phyloP scores from a whole-genome alignment of 2,329 filamentous ascomycete genomes.

The Colletotrichum camelliae region DNA sequence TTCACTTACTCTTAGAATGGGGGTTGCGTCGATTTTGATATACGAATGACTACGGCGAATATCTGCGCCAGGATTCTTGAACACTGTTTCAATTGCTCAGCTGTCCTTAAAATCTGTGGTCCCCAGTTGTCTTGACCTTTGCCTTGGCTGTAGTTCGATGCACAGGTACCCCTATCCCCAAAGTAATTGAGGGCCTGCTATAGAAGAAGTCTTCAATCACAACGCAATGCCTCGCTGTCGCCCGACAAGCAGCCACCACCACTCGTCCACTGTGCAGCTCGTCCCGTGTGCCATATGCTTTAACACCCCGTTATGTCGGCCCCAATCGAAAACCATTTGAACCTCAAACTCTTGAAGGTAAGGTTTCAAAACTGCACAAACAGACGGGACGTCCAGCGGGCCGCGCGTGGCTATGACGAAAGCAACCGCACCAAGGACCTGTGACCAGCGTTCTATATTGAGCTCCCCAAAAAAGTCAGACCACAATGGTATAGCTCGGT shows the following conservation, averaged over 20 bases:
- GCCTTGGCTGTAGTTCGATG: background rate
- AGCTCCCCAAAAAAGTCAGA: constrained; percentile 69
- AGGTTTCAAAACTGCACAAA: constrained; percentile 61
- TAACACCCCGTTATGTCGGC: constrained; percentile 56
- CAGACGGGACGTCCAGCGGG: constrained; percentile 55
- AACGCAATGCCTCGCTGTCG: constrained; percentile 27
- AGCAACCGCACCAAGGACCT: constrained; percentile 65
- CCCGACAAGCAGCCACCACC: constrained; percentile 72
- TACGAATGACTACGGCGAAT: background rate
- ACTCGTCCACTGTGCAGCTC: constrained; percentile 59
- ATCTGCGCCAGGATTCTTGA: background rate
- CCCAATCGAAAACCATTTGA: constrained; percentile 64
- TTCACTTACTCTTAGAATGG: background rate
- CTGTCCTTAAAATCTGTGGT: background rate
- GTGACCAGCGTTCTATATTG: constrained; percentile 67
- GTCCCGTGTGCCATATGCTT: constrained; percentile 42
- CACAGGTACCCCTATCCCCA: background rate
- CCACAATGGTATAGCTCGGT: constrained; percentile 71
- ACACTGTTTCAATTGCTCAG: background rate
- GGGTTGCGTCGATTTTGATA: background rate
- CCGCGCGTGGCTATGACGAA: constrained; percentile 69
- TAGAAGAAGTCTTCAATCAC: background rate
- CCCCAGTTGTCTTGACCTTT: background rate
- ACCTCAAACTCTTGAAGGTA: constrained; percentile 69
- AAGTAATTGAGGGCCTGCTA: background rate